These are phyloP conservation scores for Pseudocercospora fuligena DNA, from an alignment of 2,329 filamentous ascomycete species.

Conservation along the genomic window DNA sequence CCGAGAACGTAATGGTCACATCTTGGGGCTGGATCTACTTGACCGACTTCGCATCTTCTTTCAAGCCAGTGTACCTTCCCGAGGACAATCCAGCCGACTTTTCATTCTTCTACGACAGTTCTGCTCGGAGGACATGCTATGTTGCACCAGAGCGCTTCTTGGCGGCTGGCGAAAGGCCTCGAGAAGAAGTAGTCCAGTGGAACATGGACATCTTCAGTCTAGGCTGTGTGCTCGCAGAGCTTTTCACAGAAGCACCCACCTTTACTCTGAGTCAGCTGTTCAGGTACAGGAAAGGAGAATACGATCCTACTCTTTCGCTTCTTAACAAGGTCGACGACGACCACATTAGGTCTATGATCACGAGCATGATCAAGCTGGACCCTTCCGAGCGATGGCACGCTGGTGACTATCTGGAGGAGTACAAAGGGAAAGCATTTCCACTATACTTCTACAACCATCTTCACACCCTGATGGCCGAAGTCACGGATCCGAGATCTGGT, in stretches of 20 bases:
- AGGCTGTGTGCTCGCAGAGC: slow-evolving; percentile 93
- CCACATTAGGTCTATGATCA: slow-evolving; percentile 84
- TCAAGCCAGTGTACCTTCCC: slow-evolving; percentile 90
- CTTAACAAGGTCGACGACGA: slow-evolving; percentile 85
- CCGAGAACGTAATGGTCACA: slow-evolving; percentile 93
- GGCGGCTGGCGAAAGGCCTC: slow-evolving; percentile 62
- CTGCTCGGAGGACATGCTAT: slow-evolving; percentile 89
- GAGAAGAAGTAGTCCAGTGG: slow-evolving; percentile 61
- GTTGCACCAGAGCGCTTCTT: slow-evolving; percentile 92
- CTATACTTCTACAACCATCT: slow-evolving; percentile 97
- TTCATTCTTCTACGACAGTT: slow-evolving; percentile 96
- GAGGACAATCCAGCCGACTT: slow-evolving; percentile 98
- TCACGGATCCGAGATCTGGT: slow-evolving; percentile 87
- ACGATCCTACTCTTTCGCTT: slow-evolving; percentile 81
- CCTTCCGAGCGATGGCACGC: slow-evolving; percentile 91
- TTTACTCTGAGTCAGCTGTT: slow-evolving; percentile 97
- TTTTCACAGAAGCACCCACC: slow-evolving; percentile 94
- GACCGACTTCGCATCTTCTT: slow-evolving; percentile 94
- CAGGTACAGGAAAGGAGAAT: slow-evolving; percentile 90
- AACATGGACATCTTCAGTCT: slow-evolving; percentile 99
- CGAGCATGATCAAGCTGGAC: slow-evolving; percentile 94
- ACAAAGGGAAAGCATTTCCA: slow-evolving; percentile 89
- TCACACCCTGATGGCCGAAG: slow-evolving; percentile 95
- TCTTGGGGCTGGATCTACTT: slow-evolving; percentile 99
- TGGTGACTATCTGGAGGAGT: slow-evolving; percentile 91